Base-by-base conservation (phyloP, 148 eudicot species). In the Tetragonia tetragonoides region DNA sequence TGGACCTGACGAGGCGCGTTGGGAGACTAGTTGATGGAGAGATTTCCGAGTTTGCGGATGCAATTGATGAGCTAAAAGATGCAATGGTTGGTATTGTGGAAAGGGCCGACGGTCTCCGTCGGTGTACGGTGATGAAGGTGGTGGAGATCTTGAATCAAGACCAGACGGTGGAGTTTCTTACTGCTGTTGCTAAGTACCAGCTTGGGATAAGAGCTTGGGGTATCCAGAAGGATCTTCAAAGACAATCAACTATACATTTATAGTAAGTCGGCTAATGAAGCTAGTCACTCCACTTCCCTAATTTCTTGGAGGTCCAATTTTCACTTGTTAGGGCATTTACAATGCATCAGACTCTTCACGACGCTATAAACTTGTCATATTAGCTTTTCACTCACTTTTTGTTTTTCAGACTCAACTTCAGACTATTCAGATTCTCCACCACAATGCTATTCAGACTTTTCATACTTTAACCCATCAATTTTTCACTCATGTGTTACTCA, bases 171-270 rank as follows among this genome's bases (percentile, higher is more conserved):
- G 51, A 70, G 72, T 74, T 83, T 63, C 41, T 86, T 44, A 75
- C 74, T 38, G 83, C 75, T 0, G 72, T 79, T 53, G 83, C 75
- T 10, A 56, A 75, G 74, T 83, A 64, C 64, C 79, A 77, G 56
- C 76, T 86, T 67, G 69, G 77, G 69, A 56, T 80, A n/a, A 81
- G 88, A 53, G 62, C 62, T 41, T 79, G 78, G 83, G 84, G 86
- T 7, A 20, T 83, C 1, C 41, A 72, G 60, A 81, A 37, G 66
- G 86, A 79, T 28, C 4, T 12, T 18, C 73, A 57, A 44, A 42
- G 51, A 24, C 70, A 61, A 24, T 16, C 10, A 74, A 38, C 18
- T 46, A 46, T 46, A 46, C 10, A 46, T 46, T 28, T 28, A 28
- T 28, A 28, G 34, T 28, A 28, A 28, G 34, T 28, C 1, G 1